A percentile compares a stretch with the other conserved stretches of the same genome.
These are phyloP conservation scores for Arthrinium puccinioides DNA, from an alignment of 2,329 filamentous ascomycete genomes.

Conservation along the genomic window DNA sequence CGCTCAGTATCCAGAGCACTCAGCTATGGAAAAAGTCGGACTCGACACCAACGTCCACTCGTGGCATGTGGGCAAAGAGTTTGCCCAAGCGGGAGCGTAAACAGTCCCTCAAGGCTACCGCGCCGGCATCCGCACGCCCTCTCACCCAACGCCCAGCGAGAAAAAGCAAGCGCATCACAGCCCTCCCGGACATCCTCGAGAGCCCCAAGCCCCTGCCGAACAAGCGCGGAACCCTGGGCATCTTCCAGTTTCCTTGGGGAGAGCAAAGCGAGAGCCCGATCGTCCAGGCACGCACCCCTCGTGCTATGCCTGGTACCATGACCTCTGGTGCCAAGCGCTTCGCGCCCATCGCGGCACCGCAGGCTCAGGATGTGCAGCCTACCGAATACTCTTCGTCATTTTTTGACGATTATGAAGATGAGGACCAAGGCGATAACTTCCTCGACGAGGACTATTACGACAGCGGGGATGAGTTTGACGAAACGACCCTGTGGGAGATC, in stretches of 20 bases:
- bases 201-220: constrained; percentile 52
- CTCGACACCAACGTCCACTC: background rate
- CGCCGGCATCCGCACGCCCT: constrained; percentile 29
- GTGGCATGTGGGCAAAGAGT: constrained; percentile 18
- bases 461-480: constrained; percentile 47
- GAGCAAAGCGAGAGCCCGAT: constrained; percentile 47
- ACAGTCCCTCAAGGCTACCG: constrained; percentile 12
- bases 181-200: constrained; percentile 44
- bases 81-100: constrained; percentile 12
- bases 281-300: constrained; percentile 31
- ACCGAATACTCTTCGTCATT: constrained; percentile 31
- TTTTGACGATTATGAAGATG: constrained; percentile 49
- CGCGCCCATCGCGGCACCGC: constrained; percentile 13
- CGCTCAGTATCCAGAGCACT: constrained; percentile 28
- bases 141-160: constrained; percentile 46
- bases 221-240: constrained; percentile 51
- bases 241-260: constrained; percentile 62
- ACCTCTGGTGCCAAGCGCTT: constrained; percentile 28
- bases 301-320: constrained; percentile 47
- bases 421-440: constrained; percentile 29
- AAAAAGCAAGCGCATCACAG: constrained; percentile 47
- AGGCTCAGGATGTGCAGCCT: constrained; percentile 21
- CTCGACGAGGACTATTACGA: constrained; percentile 28
- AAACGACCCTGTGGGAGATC: constrained; percentile 58
- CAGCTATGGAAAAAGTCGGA: constrained; percentile 30